Evolutionary conservation across 2,329 filamentous ascomycete genomes (phyloP), one percentile per base, ranked within the genome.

Genomic region (Emericellopsis atlantica): DNA sequence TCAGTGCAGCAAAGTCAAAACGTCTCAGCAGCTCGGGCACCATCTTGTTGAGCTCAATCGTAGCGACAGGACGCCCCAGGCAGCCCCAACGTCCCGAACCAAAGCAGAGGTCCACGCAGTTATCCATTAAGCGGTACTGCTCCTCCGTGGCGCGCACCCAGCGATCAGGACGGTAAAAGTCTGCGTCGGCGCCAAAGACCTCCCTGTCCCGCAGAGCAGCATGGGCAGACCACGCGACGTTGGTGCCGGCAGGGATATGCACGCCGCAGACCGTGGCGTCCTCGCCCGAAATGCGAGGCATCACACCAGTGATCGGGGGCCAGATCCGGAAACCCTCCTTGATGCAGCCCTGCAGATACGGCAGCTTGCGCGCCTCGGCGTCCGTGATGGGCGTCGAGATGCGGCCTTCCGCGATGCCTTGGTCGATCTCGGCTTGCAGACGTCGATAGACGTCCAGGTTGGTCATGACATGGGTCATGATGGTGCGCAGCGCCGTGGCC

Each of bases 271-370:
- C 56, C 43, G 66, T 63, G 31, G 66, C 66, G 7, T 73, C 74
- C 46, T 66, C 65, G 1, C 65, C 61, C 0, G 74, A 72, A 0
- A 68, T 69, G 1, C 71, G 62, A 14, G 69, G 68, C 50, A 75
- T 75, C 11, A 76, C 46, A 1, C 60, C 61, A 1, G 67, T 69
- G 2, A 76, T 69, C 0, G 72, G 72, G 0, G 74, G 72, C 6
- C 70, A 66, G 43, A 76, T 56, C 4, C 73, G 69, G 58, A 78
- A 67, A 2, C 68, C 64, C 51, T 77, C 73, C 33, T 70, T 72
- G 7, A 77, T 55, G 40, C 72, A 74, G 1, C 72, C 73, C 51
- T 75, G 72, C 47, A 77, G 65, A 53, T 75, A 76, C 0, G 65
- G 57, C 2, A 78, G 56, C 4, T 48, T 51, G 45, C 74, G 69